Evolutionary conservation across 2,329 filamentous ascomycete species (phyloP), one percentile per base, ranked within the genome.

Genomic region (Xylariaceae sp.): DNA sequence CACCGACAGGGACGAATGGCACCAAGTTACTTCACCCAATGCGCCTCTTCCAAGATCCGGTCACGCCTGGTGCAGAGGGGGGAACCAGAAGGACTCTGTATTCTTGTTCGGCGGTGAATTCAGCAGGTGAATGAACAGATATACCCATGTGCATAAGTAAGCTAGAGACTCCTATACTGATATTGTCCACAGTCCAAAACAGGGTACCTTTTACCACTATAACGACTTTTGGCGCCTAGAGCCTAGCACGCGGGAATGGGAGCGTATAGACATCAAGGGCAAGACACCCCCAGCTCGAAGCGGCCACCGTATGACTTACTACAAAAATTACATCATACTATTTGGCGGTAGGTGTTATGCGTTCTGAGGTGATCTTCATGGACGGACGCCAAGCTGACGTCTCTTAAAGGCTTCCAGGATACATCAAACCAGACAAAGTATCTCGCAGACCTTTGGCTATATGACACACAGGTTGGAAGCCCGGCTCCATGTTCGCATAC

Each of bases 191-290:
- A 59, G 55, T 43, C 93, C 93, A 2, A 97, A 96, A 62, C 93
- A 97, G 66, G 93, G 93, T 3, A 97, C 91, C 0, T 98, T 98
- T 59, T 96, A 98, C 64, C 93, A 98, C 66, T 98, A 98, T 69
- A 95, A 95, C 58, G 93, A 97, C 67, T 97, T 98, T 63, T 98
- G 93, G 91, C 78, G 85, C 37, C 76, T 97, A 33, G 90, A 97
- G 59, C 86, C 91, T 1, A 77, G 76, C 8, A 83, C 79, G 7
- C 77, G 89, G 55, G 93, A 98, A 69, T 98, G 93, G 93, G 87
- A 81, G 42, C 85, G 90, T 47, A 73, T 98, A 26, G 93, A 98
- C 63, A 76, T 74, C 54, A 79, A 79, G 69, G 87, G 87, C 44
- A 87, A 87, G 63, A 76, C 77, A 28, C 91, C 91, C 30, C 85